Percentiles rank a stretch among this genome's conserved stretches.
These are phyloP conservation scores for Termitomyces sp. DNA, from an alignment of 768 basidiomycete genomes.

Conservation along the genomic window DNA sequence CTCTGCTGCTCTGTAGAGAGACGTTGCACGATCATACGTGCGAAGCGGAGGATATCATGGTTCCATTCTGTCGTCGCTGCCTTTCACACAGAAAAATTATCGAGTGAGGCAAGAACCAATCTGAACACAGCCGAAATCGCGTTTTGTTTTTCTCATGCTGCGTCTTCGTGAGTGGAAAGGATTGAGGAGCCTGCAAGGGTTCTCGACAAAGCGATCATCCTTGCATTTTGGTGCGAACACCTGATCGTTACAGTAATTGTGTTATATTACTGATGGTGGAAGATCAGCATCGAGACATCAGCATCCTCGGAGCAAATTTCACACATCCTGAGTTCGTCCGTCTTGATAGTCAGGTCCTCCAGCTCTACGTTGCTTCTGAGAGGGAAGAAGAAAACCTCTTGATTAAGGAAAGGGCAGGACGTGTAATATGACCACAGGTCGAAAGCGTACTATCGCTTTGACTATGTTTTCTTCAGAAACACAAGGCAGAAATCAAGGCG, in stretches of 20 bases:
- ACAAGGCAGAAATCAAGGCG: too few relatives aligned
- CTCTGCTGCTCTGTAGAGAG: slow-evolving; percentile 2
- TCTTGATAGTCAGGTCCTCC: too few relatives aligned
- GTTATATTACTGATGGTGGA: not conserved
- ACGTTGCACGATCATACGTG: slow-evolving; percentile 1
- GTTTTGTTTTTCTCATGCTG: not conserved
- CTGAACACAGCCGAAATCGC: not conserved
- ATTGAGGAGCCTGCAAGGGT: slow-evolving; percentile 13
- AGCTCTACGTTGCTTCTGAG: too few relatives aligned
- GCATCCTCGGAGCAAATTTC: slow-evolving; percentile 12
- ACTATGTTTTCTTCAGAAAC: too few relatives aligned
- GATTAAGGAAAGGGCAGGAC: too few relatives aligned
- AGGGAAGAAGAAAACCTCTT: too few relatives aligned
- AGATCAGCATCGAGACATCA: slow-evolving; percentile 14
- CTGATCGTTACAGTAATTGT: slow-evolving; percentile 16
- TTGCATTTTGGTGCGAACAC: slow-evolving; percentile 22
- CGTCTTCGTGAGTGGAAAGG: slow-evolving; percentile 3
- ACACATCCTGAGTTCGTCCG: too few relatives aligned
- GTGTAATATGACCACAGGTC: too few relatives aligned
- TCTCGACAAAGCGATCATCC: slow-evolving; percentile 18
- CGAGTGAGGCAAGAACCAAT: not conserved
- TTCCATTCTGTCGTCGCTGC: not conserved
- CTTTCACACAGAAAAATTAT: slow-evolving; percentile 3
- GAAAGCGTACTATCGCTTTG: too few relatives aligned
- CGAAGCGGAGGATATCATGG: too few relatives aligned